phyloP scores from a whole-genome alignment of 768 basidiomycete genomes.

The Ramaria sp. region DNA sequence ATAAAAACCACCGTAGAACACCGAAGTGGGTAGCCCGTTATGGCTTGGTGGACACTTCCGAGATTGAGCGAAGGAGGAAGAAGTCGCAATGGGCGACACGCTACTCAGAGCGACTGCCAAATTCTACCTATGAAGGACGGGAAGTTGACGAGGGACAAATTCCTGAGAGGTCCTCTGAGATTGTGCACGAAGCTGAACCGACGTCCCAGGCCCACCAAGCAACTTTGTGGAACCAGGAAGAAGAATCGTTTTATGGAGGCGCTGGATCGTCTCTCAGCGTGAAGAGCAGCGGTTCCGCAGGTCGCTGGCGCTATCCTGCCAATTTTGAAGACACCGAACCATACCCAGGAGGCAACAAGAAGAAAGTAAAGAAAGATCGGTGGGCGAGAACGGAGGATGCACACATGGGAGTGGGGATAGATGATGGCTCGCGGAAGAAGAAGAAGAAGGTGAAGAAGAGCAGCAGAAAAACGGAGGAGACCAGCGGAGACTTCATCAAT shows the following conservation, averaged over 20 bases:
- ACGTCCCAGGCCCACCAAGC: slow-evolving; percentile 28
- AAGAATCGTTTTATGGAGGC: slow-evolving; percentile 61
- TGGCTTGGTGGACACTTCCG: slow-evolving; percentile 75
- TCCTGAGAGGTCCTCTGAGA: slow-evolving; percentile 19
- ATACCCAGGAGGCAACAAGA: slow-evolving; percentile 35
- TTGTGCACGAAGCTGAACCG: slow-evolving; percentile 18
- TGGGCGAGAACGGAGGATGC: slow-evolving; percentile 86
- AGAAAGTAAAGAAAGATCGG: slow-evolving; percentile 77
- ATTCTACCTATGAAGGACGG: slow-evolving; percentile 59
- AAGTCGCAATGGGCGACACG: slow-evolving; percentile 82
- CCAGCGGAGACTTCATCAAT: slow-evolving; percentile 9
- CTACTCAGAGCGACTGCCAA: slow-evolving; percentile 71
- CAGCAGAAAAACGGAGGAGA: slow-evolving; percentile 27
- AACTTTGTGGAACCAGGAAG: slow-evolving; percentile 62
- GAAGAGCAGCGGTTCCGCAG: slow-evolving; percentile 27
- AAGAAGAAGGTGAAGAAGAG: slow-evolving; percentile 57
- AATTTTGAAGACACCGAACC: slow-evolving; percentile 56
- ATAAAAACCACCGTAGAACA: slow-evolving; percentile 85
- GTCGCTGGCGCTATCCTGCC: slow-evolving; percentile 79
- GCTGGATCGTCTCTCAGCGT: slow-evolving; percentile 27
- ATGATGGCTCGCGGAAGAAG: slow-evolving; percentile 30
- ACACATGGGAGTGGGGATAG: slow-evolving; percentile 15
- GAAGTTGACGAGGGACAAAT: slow-evolving; percentile 76
- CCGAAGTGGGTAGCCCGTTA: slow-evolving; percentile 91
- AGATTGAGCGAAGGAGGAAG: slow-evolving; percentile 64